Conservation (phyloP, 2,329 filamentous ascomycete genomes). For the Alternaria gansuensis region DNA sequence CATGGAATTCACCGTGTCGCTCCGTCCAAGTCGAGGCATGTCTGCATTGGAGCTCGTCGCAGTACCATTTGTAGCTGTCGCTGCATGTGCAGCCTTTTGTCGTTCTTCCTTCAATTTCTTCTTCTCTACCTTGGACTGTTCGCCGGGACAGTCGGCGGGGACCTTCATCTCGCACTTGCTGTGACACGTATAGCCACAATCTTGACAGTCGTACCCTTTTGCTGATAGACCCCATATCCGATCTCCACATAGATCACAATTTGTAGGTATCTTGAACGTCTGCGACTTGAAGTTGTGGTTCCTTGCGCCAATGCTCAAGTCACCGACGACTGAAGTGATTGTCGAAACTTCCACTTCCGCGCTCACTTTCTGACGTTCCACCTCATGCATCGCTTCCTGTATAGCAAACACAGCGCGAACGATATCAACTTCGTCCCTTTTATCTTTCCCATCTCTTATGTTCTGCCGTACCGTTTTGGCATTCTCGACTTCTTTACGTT, state of each 20-base stretch:
- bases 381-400: constrained; percentile 84
- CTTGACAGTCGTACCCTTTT: constrained; percentile 94
- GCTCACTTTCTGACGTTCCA: constrained; percentile 83
- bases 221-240: constrained; percentile 96
- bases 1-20: constrained; percentile 87
- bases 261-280: constrained; percentile 98
- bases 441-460: constrained; percentile 83
- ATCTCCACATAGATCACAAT: constrained; percentile 96
- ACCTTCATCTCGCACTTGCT: constrained; percentile 99
- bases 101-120: constrained; percentile 90
- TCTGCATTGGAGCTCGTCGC: constrained; percentile 65
- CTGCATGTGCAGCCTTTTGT: constrained; percentile 77
- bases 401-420: constrained; percentile 83
- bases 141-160: constrained; percentile 91
- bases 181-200: constrained; percentile 98
- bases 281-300: constrained; percentile 99
- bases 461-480: constrained; percentile 76
- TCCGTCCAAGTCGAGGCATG: constrained; percentile 74
- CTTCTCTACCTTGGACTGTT: constrained; percentile 91
- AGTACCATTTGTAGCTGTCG: constrained; percentile 55
- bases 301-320: constrained; percentile 89
- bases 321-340: constrained; percentile 89
- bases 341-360: constrained; percentile 93
- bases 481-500: constrained; percentile 82
- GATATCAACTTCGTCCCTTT: constrained; percentile 86